Evolutionary conservation across 306 rosid species (phyloP), one percentile per base, ranked within the genome.

Genomic region (Castanea crenata): DNA sequence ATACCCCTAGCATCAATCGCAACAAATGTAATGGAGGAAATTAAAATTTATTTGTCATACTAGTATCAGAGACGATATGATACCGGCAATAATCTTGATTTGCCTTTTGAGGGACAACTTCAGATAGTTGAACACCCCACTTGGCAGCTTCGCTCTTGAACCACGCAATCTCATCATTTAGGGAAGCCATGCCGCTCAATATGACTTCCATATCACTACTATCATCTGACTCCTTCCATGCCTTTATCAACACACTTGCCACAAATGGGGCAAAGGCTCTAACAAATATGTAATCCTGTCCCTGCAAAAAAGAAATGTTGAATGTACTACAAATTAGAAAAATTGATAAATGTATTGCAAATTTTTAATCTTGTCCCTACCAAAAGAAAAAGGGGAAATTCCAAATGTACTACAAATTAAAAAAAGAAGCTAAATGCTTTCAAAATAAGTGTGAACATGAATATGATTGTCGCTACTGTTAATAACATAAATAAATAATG

Each of bases 261-360:
- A 56, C 85, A 79, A 95, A 92, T 27, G 94, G 88, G 19, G 87
- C 92, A 73, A 90, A 89, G 0, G 87, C 89, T 79, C 97, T 83
- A 5, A 90, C 94, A 73, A 95, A 92, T 80, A 87, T 34, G 91
- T 85, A 94, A 62, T 94, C 97, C 34, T 92, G 97, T 31, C 90
- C 92, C 97, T 92, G 86, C 83, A 87, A 4, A 55, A 38, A 38
- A 2, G 46, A 38, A 38, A 38, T 7, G 46, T 38, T 38, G 46
- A 38, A 8, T 38, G 46, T 38, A 38, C 46, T 38, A 38, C 46
- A 38, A 38, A 38, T 38, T 38, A 38, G 1, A 7, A 38, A 38
- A 7, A 0, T 38, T 38, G 46, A 38, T 38, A 38, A 0, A 38
- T 38, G 46, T 38, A 8, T 38, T 8, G 46, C 46, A 38, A 38